Base-by-base conservation (phyloP, 306 rosid species). In the Fagus sylvatica region DNA sequence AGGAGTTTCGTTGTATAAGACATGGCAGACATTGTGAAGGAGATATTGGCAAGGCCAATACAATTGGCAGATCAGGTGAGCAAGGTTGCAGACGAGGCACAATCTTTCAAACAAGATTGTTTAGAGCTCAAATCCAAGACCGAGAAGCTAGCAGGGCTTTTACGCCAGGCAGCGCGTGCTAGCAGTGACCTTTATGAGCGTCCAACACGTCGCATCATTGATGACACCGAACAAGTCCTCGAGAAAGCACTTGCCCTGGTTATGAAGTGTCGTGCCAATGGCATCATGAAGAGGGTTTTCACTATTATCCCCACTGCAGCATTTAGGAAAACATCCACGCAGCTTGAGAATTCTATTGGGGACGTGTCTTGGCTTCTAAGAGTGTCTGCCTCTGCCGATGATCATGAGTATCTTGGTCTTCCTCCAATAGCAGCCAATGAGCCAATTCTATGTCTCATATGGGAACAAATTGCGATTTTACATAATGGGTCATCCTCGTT, bases 111-210 rank as follows among this genome's bases (percentile, higher is more conserved):
- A 6, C 83, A 77, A 67, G 89, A 86, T n/a, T 86, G 89, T 74
- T 34, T 68, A 53, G 89, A 86, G 69, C 82, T 86, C 42, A 86
- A 86, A 49, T 4, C 85, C 76, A 86, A 83, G 51, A 86, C 89
- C 1, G 89, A 86, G 73, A 82, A 83, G 69, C 85, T 86, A 2
- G 89, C 89, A 6, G 83, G 59, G 53, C 89, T 86, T 36, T 85
- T 86, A 69, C 87, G 89, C 3, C 89, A 86, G 19, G 89, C 89
- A 0, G 87, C 89, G 2, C 78, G 87, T 4, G 89, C 87, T 1
- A 77, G 87, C 85, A 77, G 39, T 78, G 89, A 86, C 5, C 89
- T 86, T 46, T 86, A 86, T 74, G 89, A 86, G 67, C 89, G 89
- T 15, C 89, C 89, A 34, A 86, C 89, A 1, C 86, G 87, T 7